Base-by-base conservation (phyloP, 1,139 yeast species). In the Taphrina flavorubra region DNA sequence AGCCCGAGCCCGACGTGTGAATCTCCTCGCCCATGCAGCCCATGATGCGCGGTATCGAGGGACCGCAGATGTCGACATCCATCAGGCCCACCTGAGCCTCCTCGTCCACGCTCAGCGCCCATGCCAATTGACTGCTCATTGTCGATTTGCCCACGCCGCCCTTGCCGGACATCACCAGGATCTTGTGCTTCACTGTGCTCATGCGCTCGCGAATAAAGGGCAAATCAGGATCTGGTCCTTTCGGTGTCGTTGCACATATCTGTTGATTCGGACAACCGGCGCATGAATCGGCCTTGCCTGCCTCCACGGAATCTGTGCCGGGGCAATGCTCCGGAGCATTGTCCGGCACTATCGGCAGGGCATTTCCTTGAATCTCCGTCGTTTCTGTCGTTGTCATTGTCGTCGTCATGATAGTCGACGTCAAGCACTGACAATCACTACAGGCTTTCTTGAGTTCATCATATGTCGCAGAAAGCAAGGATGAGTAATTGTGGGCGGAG, bases 141-240 rank as follows among this genome's bases (percentile, higher is more conserved):
- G 99, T 95, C 0, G 97, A 90, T 77, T 94, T 94, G 0, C 99
- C 99, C 1, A 94, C 99, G 16, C 99, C 99, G 18, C 99, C 99
- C 79, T 94, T 94, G 13, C 99, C 99, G 1, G 97, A 90, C 4
- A 94, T 81, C 0, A 95, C 96, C 51, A 94, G 80, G 0, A 94
- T 81, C 78, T 94, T 94, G 75, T 94, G 98, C 73, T 87, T 83
- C 39, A 95, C 89, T 64, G 84, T 83, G 1, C 84, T 78, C 70
- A 94, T 80, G 69, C 94, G 83, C 63, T 85, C 84, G 56, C 86
- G 86, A 65, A 95, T 94, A n/a, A 85, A 72, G 0, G 94, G 91
- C 63, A 94, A 80, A 77, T 95, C 99, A 0, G 97, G 97, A 77
- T 95, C 99, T 0, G 98, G 98, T 0, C 97, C 98, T 75, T 89